Conservation (phyloP, 345 rosid species). For the Melaleuca alternifolia region DNA sequence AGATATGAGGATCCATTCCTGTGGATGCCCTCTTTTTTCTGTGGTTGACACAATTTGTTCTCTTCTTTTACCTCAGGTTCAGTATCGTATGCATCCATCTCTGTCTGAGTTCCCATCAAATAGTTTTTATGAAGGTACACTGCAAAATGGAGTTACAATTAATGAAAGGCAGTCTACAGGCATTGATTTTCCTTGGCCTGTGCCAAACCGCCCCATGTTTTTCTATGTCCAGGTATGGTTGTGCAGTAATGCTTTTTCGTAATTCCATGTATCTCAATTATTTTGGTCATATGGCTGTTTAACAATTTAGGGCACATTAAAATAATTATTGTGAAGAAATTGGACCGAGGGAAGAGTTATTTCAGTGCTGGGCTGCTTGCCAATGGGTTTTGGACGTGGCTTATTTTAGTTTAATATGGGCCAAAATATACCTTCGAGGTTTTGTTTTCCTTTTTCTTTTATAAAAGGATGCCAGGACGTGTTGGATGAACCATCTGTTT, state of each 20-base stretch:
- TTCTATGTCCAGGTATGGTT: slow-evolving; percentile 86
- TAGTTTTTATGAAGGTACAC: slow-evolving; percentile 96
- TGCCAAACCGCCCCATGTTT: slow-evolving; percentile 97
- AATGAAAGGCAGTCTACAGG: slow-evolving; percentile 94
- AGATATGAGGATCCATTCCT: background rate
- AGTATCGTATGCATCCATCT: slow-evolving; percentile 98
- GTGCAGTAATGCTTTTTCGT: background rate
- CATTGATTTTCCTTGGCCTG: slow-evolving; percentile 99
- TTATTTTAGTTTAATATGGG: background rate
- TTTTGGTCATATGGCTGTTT: background rate
- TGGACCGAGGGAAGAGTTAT: background rate
- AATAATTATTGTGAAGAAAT: background rate
- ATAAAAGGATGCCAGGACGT: background rate
- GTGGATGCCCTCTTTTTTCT: background rate
- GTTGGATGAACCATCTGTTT: background rate
- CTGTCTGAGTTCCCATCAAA: slow-evolving; percentile 98
- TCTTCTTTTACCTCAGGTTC: slow-evolving; percentile 48
- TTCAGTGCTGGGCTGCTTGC: background rate
- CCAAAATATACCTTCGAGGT: background rate
- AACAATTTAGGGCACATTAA: background rate
- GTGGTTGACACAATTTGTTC: background rate
- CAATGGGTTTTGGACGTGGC: background rate
- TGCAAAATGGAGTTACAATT: slow-evolving; percentile 97
- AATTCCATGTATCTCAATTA: too few relatives aligned
- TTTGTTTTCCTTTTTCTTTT: background rate